Base-by-base conservation (phyloP, 805 yeast species). In the Monosporozyma aerobia region DNA sequence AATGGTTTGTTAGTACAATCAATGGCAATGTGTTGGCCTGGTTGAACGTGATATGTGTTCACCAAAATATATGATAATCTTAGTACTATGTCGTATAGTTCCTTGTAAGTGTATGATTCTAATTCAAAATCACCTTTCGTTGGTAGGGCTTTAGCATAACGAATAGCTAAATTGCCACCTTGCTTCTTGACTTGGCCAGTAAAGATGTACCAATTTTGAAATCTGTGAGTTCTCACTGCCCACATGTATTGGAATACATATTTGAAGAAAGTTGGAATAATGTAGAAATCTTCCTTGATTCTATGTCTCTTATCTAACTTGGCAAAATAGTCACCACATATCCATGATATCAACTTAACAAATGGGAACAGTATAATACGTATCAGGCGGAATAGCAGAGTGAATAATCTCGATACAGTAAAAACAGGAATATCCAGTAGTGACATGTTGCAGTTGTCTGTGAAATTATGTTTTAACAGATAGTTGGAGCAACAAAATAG, bases 1-100 rank as follows among this genome's bases (percentile, higher is more conserved):
- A 89, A 72, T 2, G 96, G 96, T 64, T 85, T 88, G 69, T 90
- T 90, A 62, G 87, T 84, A 63, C 81, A 85, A 61, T 83, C 84
- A 45, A 92, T 61, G 0, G 87, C 95, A 47, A 92, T 80, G 9
- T 82, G 77, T 57, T 87, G 87, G 44, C 83, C 82, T 13, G 80
- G 69, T 19, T 80, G 70, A 39, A 90, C 79, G 2, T 84, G 84
- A 60, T 81, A 83, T 53, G 83, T 81, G 56, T 77, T 67, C 47
- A 73, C 77, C 58, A 92, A 72, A 46, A 87, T 77, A 58, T 79
- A 76, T 3, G 95, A 82, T 57, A 88, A 72, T 55, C 84, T 70
- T 56, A 87, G 73, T 5, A 87, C 78, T 59, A 81, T 76, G 49
- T 80, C 82, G 63, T 85, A 82, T 44, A 87, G 67, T 68, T 90